Conservation (phyloP, 2,329 filamentous ascomycete genomes). For the Akanthomyces dipterigenus region DNA sequence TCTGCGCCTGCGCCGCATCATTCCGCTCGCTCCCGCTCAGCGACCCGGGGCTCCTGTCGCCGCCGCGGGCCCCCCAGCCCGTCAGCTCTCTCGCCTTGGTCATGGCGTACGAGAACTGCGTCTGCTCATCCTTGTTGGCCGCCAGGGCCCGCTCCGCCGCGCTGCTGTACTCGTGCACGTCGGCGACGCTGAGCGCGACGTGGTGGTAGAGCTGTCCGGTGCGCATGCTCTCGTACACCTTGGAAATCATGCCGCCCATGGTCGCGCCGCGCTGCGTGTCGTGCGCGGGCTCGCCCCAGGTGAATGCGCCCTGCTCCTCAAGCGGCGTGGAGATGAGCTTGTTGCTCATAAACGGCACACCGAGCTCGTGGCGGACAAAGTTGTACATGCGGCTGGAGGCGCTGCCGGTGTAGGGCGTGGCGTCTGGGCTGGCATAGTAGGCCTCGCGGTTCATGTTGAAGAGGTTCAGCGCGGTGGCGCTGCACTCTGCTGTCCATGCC, state of each 20-base stretch:
- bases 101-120: not conserved
- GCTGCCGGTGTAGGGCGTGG: not conserved
- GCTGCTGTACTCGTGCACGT: not conserved
- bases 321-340: not conserved
- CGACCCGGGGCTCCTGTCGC: not conserved
- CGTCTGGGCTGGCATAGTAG: not conserved
- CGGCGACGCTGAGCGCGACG: not conserved
- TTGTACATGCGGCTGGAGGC: not conserved
- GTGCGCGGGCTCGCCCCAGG: not conserved
- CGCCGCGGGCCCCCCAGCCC: not conserved
- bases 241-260: not conserved
- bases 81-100: not conserved
- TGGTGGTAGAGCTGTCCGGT: not conserved
- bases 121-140: not conserved
- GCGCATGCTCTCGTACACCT: not conserved
- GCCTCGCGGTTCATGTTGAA: not conserved
- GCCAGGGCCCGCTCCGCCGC: not conserved
- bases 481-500: not conserved
- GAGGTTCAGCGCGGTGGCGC: not conserved
- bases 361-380: not conserved
- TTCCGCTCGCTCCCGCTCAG: not conserved
- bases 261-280: not conserved
- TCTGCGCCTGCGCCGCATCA: not conserved
- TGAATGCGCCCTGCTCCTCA: not conserved
- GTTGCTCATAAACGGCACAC: not conserved